Evolutionary conservation across 164 flowering plant genomes (phyloP), one percentile per base, ranked within the genome.

Genomic region (Echeveria elegans): DNA sequence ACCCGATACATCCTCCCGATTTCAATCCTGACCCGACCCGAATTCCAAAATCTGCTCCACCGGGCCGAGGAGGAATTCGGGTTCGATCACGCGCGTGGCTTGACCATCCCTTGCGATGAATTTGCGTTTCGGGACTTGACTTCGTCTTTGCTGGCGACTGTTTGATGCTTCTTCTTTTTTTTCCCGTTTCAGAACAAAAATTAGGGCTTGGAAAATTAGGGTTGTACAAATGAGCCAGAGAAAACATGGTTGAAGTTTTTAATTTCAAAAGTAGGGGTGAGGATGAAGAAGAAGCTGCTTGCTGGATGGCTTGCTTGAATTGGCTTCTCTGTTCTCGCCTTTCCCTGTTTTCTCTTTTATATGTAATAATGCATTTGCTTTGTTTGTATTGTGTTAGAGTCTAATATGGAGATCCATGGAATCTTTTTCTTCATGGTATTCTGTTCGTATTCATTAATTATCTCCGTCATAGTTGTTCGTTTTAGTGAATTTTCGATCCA

Each of bases 1-100:
- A 18, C 19, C 15, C 26, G 66, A 11, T 63, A 63, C 45, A 63
- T 63, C 26, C 45, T 63, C 41, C 66, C 66, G 30, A 63, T 63
- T 12, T 63, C 43, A 11, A 34, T 63, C 45, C 28, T 63, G 66
- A 24, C 45, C 30, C 66, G 45, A 21, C 66, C 66, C 45, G 66
- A 63, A 29, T 63, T 63, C 45, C 66, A 63, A 29, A n/a, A 24
- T 15, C 47, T 63, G 5, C 45, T 63, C 8, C 26, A 16, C 16
- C 41, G 66, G 45, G 66, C 66, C 3, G 66, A 63, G 45, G 66
- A 63, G 30, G 66, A 63, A 26, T 63, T 63, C 30, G 66, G 66
- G 9, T 63, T 63, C 26, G 66, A 63, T 63, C 66, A 63, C 18
- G 66, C 36, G 26, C 38, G 0, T 41, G 66, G 66, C 5, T 15